These are phyloP conservation scores for Chrysosporium keratinophilum DNA, from an alignment of 2,329 filamentous ascomycete species.

Conservation along the genomic window DNA sequence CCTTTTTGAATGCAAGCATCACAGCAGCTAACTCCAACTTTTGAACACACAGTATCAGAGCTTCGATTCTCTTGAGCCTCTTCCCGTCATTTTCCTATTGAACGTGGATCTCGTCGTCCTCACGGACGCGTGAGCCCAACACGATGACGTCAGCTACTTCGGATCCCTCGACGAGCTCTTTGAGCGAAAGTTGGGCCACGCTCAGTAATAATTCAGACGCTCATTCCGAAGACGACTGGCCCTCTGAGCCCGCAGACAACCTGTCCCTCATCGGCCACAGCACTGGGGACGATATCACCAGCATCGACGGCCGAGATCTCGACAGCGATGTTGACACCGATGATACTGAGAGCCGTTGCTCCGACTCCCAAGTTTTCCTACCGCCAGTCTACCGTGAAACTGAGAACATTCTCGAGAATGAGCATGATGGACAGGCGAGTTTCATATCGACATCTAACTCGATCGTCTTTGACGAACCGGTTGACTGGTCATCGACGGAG, in stretches of 20 bases:
- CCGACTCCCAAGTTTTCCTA: constrained; percentile 25
- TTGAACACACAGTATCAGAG: not conserved
- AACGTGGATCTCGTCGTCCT: not conserved
- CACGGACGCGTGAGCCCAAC: not conserved
- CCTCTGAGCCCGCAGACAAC: constrained; percentile 36
- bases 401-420: constrained; percentile 26
- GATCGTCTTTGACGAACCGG: constrained; percentile 36
- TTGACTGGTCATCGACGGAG: constrained; percentile 31
- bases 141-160: constrained; percentile 16
- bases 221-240: constrained; percentile 37
- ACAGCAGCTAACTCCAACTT: not conserved
- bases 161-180: constrained; percentile 23
- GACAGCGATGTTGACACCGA: constrained; percentile 30
- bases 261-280: constrained; percentile 36
- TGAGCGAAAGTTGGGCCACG: constrained; percentile 40
- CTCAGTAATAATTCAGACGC: constrained; percentile 33
- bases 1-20: no score
- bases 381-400: constrained; percentile 22
- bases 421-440: constrained; percentile 25
- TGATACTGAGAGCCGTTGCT: constrained; percentile 25
- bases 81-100: not conserved
- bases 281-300: constrained; percentile 37
- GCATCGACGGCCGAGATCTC: constrained; percentile 33
- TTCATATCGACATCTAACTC: constrained; percentile 27
- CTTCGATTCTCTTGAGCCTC: not conserved